Evolutionary conservation across 768 basidiomycete species (phyloP), one percentile per base, ranked within the genome.

Genomic region (Asterophora lycoperdoides): DNA sequence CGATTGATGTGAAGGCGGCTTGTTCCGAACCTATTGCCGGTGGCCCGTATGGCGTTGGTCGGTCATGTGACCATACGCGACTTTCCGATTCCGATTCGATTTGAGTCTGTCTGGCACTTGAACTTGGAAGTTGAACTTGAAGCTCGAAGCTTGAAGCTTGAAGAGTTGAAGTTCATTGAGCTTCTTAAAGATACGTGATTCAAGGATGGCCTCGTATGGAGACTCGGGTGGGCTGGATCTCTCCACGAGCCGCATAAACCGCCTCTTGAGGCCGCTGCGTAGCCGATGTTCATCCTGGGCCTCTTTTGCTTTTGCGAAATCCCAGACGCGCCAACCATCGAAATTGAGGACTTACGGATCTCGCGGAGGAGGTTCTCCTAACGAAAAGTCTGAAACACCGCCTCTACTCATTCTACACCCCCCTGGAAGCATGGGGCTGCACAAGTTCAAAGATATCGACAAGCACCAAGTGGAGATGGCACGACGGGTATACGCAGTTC

Each of bases 401-500:
- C 67, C 72, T 17, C 62, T 80, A 9, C 51, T 57, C 2, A 42
- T 73, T n/a, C 63, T 80, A 10, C 68, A 56, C 10, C 64, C 68
- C 13, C 69, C 74, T 3, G 63, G 68, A 15, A 64, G 58, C 15
- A 49, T 66, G 42, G 68, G 61, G 13, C 37, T 59, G 43, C 68
- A 66, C 34, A 56, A 23, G 6, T 6, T 23, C 23, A 23, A 69
- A 14, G 62, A 65, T 41, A 59, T 72, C 4, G 65, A 71, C 44
- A 64, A 63, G 37, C 56, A 63, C 17, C 63, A 59, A 32, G 48
- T 61, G 41, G 68, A 68, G 45, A 64, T 80, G 26, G 72, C 79
- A 8, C 68, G 69, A 32, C 71, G 65, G 26, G 70, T 82, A 8
- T 70, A 79, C 57, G 76, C 76, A 11, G 70, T 84, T 13, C 68